phyloP scores from a whole-genome alignment of 805 yeast species.

The Candida xiaguanensis region DNA sequence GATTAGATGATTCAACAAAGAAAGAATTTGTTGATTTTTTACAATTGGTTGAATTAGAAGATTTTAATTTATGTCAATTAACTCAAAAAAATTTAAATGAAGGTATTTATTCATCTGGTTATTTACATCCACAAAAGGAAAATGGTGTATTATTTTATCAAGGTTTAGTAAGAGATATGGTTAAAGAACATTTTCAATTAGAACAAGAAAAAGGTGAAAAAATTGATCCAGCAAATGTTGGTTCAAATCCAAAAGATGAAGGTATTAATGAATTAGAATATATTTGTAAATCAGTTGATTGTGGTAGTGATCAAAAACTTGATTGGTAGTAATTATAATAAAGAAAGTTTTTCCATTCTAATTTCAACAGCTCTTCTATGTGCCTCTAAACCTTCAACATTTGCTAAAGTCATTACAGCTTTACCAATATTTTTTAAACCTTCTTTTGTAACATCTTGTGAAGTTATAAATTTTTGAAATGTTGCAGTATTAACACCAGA shows the following conservation, averaged over 20 bases:
- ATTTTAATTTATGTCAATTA: conserved; percentile 54
- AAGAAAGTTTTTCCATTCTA: conserved; percentile 80
- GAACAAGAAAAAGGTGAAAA: conserved; percentile 45
- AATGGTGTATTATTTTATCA: conserved; percentile 58
- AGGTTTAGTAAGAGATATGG: conserved; percentile 53
- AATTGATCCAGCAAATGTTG: conserved; percentile 51
- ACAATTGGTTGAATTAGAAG: conserved; percentile 60
- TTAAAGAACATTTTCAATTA: conserved; percentile 46
- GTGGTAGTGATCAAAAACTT: conserved; percentile 16
- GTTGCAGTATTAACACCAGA: conserved; percentile 96
- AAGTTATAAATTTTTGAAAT: conserved; percentile 90
- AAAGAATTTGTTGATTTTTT: conserved; percentile 62
- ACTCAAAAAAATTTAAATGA: conserved; percentile 61
- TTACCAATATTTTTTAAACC: conserved; percentile 90
- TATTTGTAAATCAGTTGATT: conserved; percentile 49
- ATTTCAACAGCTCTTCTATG: conserved; percentile 96
- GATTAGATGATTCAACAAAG: conserved; percentile 47
- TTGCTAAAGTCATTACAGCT: conserved; percentile 94
- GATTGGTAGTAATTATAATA: conserved; percentile 24
- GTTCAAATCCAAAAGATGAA: conserved; percentile 37
- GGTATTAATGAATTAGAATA: conserved; percentile 46
- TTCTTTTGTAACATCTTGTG: conserved; percentile 82
- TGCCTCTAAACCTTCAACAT: conserved; percentile 94
- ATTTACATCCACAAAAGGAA: conserved; percentile 56
- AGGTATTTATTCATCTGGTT: conserved; percentile 58